These are phyloP conservation scores for Cyclotella distinguenda DNA, from an alignment of 108 stramenopile genomes.

Conservation along the genomic window DNA sequence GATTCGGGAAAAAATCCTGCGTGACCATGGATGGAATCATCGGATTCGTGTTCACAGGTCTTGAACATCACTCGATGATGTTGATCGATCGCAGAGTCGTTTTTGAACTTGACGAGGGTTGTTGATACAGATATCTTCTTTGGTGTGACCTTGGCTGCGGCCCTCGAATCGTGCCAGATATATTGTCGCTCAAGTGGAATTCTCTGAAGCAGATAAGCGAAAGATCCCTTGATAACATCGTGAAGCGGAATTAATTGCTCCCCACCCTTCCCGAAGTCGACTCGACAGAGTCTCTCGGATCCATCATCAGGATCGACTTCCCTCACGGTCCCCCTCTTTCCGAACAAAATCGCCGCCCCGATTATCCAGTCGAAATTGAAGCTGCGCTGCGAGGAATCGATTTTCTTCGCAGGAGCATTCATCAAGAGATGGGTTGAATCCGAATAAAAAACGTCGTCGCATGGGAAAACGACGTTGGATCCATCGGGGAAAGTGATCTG, in stretches of 20 bases:
- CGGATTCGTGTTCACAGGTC: no score
- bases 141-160: no score
- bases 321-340: neutral
- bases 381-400: no score
- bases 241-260: neutral
- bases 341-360: neutral
- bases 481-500: constrained; percentile 23
- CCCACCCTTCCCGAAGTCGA: neutral
- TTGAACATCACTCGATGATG: no score
- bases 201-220: neutral
- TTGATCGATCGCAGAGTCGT: no score
- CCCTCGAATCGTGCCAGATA: no score
- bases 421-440: constrained; percentile 3
- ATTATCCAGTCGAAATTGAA: neutral
- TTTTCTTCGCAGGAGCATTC: no score
- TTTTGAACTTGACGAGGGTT: no score
- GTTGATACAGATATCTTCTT: no score
- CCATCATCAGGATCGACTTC: constrained; percentile 3
- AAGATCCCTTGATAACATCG: constrained; percentile 5
- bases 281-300: neutral
- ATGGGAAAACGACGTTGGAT: constrained; percentile 8
- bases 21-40: no score
- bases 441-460: constrained; percentile 11
- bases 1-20: no score
- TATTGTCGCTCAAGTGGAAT: neutral